Evolutionary conservation across 2,329 filamentous ascomycete genomes (phyloP).

Genomic region (Fusarium ramigenum): DNA sequence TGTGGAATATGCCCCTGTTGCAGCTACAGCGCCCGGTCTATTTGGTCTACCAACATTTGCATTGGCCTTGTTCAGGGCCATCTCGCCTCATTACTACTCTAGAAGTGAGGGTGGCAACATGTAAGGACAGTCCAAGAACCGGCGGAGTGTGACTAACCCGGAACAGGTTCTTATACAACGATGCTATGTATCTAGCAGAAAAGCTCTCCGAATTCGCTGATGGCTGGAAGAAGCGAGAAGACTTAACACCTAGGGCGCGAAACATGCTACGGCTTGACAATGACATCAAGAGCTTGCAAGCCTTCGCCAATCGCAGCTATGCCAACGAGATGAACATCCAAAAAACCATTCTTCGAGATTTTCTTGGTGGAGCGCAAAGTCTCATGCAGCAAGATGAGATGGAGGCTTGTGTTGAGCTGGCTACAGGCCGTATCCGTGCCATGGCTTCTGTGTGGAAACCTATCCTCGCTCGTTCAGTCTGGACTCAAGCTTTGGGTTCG

Average conservation of each 20-base stretch:
- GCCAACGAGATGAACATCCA: slow-evolving; percentile 68
- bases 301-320: slow-evolving; percentile 70
- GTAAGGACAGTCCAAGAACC: slow-evolving; percentile 51
- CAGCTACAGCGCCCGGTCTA: slow-evolving; percentile 73
- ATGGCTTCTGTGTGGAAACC: slow-evolving; percentile 66
- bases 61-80: slow-evolving; percentile 81
- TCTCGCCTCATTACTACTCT: slow-evolving; percentile 78
- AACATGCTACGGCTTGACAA: slow-evolving; percentile 67
- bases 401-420: slow-evolving; percentile 62
- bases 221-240: slow-evolving; percentile 63
- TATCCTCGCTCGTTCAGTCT: slow-evolving; percentile 68
- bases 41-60: slow-evolving; percentile 77
- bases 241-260: slow-evolving; percentile 60
- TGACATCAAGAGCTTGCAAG: slow-evolving; percentile 67
- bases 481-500: slow-evolving; percentile 70
- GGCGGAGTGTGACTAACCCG: neutral
- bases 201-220: slow-evolving; percentile 59
- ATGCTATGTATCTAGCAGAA: slow-evolving; percentile 71
- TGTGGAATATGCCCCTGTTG: slow-evolving; percentile 65
- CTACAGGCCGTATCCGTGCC: slow-evolving; percentile 61
- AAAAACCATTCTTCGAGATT: slow-evolving; percentile 68
- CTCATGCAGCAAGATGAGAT: slow-evolving; percentile 67
- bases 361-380: slow-evolving; percentile 69
- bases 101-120: slow-evolving; percentile 70
- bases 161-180: slow-evolving; percentile 72